phyloP scores from a whole-genome alignment of 2,329 filamentous ascomycete species.

The Penicillium expansum region DNA sequence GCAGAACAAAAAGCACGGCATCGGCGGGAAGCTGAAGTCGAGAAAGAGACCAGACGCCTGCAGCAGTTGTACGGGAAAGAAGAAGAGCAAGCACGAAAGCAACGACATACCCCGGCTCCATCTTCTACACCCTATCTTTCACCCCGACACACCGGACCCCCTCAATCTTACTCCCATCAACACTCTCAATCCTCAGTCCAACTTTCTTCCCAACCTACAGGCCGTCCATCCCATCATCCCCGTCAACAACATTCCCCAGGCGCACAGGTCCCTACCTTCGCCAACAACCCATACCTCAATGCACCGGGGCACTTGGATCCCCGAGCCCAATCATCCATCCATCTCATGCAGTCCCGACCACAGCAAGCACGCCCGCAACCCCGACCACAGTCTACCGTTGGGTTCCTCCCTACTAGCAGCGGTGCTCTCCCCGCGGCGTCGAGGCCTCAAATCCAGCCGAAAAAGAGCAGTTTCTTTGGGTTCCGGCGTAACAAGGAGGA shows the following conservation, averaged over 20 bases:
- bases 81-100: conserved; percentile 34
- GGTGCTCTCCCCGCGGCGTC: conserved; percentile 11
- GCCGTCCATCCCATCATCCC: conserved; percentile 14
- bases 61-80: conserved; percentile 55
- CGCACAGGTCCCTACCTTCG: conserved; percentile 12
- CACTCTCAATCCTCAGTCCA: conserved; percentile 23
- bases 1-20: conserved; percentile 45
- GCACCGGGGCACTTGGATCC: conserved; percentile 14
- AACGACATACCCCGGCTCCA: conserved; percentile 9
- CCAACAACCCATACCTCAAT: conserved; percentile 21
- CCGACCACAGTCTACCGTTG: conserved; percentile 19
- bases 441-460: conserved; percentile 33
- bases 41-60: conserved; percentile 76
- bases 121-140: conserved; percentile 19
- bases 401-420: conserved; percentile 16
- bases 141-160: conserved; percentile 17
- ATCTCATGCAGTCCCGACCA: conserved; percentile 18
- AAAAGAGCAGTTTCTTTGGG: conserved; percentile 48
- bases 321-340: conserved; percentile 21
- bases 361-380: conserved; percentile 8
- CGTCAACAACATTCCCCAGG: conserved; percentile 16
- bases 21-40: conserved; percentile 54
- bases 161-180: conserved; percentile 16
- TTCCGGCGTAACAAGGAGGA: conserved; percentile 40
- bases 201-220: conserved; percentile 12